A percentile compares a stretch with the other conserved stretches of the same genome.
phyloP scores from a whole-genome alignment of 1,284 basidiomycete species.

The Trichosporon sp. region DNA sequence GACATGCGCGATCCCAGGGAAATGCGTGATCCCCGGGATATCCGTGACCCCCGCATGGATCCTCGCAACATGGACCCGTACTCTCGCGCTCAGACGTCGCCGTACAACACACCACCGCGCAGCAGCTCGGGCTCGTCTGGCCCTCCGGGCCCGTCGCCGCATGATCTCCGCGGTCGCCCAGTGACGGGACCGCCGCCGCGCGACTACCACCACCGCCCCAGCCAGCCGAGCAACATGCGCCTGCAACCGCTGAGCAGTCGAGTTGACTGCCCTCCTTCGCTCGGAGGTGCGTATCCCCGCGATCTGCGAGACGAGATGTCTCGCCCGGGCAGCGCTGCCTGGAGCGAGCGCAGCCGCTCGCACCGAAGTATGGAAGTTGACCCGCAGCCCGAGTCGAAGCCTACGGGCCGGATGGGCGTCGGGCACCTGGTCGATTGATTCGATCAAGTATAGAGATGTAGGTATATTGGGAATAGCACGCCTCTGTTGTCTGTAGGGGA shows the following conservation, averaged over 20 bases:
- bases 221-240: conserved; percentile 5
- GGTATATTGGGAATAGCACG: background rate
- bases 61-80: conserved; percentile 1
- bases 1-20: background rate
- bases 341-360: conserved; percentile 9
- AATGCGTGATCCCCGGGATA: background rate
- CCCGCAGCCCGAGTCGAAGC: conserved; percentile 11
- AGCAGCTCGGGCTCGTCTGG: background rate
- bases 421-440: conserved; percentile 21
- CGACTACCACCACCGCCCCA: conserved; percentile 7
- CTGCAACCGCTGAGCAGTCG: conserved; percentile 14
- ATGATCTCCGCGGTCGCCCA: conserved; percentile 3
- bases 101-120: conserved; percentile 7
- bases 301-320: conserved; percentile 10
- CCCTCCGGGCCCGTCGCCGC: background rate
- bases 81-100: conserved; percentile 4
- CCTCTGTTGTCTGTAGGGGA: background rate
- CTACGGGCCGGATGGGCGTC: conserved; percentile 18
- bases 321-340: conserved; percentile 12
- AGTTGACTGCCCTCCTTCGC: conserved; percentile 13
- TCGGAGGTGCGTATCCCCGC: conserved; percentile 11
- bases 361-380: conserved; percentile 12
- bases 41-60: background rate
- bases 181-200: conserved; percentile 4
- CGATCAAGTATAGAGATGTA: background rate